phyloP scores from a whole-genome alignment of 495 filamentous ascomycete genomes.

The Hyaloscypha finlandica region DNA sequence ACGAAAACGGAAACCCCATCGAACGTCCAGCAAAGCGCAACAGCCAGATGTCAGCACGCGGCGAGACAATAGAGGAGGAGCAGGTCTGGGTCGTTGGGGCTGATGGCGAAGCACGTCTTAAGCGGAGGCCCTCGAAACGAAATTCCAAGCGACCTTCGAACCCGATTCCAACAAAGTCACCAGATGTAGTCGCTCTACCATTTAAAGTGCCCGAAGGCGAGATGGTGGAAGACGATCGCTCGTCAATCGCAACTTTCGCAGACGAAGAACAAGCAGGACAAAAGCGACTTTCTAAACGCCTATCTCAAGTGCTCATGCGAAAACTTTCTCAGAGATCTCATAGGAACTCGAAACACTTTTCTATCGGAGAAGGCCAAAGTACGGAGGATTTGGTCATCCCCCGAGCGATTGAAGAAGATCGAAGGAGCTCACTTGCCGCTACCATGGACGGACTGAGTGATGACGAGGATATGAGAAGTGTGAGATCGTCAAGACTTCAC shows the following conservation, averaged over 20 bases:
- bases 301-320: slow-evolving; percentile 50
- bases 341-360: slow-evolving; percentile 28
- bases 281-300: slow-evolving; percentile 39
- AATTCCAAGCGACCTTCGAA: slow-evolving; percentile 25
- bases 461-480: slow-evolving; percentile 36
- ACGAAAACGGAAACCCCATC: slow-evolving; percentile 22
- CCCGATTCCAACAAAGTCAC: slow-evolving; percentile 27
- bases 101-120: slow-evolving; percentile 33
- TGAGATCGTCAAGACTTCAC: slow-evolving; percentile 22
- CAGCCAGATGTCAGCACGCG: slow-evolving; percentile 15
- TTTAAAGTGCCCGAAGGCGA: slow-evolving; percentile 54
- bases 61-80: slow-evolving; percentile 35
- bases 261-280: slow-evolving; percentile 48
- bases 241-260: slow-evolving; percentile 63
- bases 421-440: slow-evolving; percentile 52
- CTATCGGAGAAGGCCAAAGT: slow-evolving; percentile 27
- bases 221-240: slow-evolving; percentile 51
- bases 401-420: slow-evolving; percentile 39
- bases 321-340: slow-evolving; percentile 46
- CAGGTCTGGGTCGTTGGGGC: slow-evolving; percentile 37
- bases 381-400: slow-evolving; percentile 47
- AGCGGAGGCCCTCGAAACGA: slow-evolving; percentile 23
- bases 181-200: slow-evolving; percentile 59
- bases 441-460: slow-evolving; percentile 54
- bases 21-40: slow-evolving; percentile 24